A percentile compares a stretch with the other conserved stretches of the same genome.
These are phyloP conservation scores for Primulina tabacum DNA, from an alignment of 257 asterid species.

Conservation along the genomic window DNA sequence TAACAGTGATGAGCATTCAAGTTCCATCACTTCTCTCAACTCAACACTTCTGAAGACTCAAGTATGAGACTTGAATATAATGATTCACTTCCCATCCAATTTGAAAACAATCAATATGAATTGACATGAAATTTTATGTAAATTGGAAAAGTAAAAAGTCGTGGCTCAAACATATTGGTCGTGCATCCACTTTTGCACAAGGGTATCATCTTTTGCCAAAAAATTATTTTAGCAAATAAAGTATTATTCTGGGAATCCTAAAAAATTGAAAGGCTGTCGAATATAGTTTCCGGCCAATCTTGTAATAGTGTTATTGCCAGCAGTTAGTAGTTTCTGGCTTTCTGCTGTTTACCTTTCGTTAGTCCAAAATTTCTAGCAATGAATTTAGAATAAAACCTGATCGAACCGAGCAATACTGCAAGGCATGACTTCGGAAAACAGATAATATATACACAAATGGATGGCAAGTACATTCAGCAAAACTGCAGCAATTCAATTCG, in stretches of 20 bases:
- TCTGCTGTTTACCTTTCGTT: background rate
- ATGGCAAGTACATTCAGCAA: background rate
- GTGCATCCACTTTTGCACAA: background rate
- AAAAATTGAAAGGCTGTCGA: background rate
- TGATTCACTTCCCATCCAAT: background rate
- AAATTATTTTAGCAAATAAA: background rate
- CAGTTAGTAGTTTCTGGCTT: background rate
- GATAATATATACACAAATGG: background rate
- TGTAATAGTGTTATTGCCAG: background rate
- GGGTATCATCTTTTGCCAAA: background rate
- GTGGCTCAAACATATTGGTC: background rate
- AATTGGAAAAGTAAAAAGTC: background rate
- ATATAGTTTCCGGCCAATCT: background rate
- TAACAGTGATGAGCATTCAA: background rate
- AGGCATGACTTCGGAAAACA: background rate
- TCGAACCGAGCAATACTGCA: background rate
- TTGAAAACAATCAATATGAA: background rate
- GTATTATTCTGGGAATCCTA: background rate
- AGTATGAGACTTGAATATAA: background rate
- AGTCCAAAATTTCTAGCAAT: too few species aligned
- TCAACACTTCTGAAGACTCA: background rate
- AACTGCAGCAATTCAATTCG: background rate
- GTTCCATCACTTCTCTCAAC: background rate
- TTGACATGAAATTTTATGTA: background rate
- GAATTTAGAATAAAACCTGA: background rate